These are phyloP conservation scores for Dendrocalamus sinicus DNA, from an alignment of 176 grass and related monocot genomes.

Conservation along the genomic window DNA sequence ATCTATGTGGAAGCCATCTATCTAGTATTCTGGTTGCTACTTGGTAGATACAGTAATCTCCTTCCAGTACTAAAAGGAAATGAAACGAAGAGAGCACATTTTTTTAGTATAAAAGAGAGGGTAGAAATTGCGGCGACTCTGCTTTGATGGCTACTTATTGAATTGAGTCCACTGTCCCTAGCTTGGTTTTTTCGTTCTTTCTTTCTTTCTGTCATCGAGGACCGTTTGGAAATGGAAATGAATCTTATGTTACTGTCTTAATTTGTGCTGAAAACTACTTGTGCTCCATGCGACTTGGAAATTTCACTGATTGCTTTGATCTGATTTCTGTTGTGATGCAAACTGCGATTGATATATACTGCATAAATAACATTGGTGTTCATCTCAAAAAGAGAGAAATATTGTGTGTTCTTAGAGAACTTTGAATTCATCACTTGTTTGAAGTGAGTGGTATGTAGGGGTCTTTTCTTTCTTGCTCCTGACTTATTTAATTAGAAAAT, in stretches of 20 bases:
- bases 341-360: background rate
- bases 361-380: background rate
- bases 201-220: background rate
- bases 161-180: background rate
- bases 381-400: background rate
- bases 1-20: too few species aligned
- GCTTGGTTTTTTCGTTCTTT: background rate
- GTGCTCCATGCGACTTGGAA: background rate
- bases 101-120: too few species aligned
- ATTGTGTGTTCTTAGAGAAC: background rate
- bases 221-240: background rate
- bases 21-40: too few species aligned
- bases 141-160: background rate
- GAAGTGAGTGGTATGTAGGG: too few species aligned
- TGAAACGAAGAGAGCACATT: too few species aligned
- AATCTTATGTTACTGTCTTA: background rate
- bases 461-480: too few species aligned
- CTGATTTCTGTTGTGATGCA: background rate
- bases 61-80: too few species aligned
- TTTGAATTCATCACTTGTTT: too few species aligned
- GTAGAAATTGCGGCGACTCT: background rate
- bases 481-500: too few species aligned
- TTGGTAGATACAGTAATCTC: too few species aligned
- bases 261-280: background rate
- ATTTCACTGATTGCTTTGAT: background rate